Base-by-base conservation (phyloP, 1,284 basidiomycete genomes). In the Malassezia slooffiae region DNA sequence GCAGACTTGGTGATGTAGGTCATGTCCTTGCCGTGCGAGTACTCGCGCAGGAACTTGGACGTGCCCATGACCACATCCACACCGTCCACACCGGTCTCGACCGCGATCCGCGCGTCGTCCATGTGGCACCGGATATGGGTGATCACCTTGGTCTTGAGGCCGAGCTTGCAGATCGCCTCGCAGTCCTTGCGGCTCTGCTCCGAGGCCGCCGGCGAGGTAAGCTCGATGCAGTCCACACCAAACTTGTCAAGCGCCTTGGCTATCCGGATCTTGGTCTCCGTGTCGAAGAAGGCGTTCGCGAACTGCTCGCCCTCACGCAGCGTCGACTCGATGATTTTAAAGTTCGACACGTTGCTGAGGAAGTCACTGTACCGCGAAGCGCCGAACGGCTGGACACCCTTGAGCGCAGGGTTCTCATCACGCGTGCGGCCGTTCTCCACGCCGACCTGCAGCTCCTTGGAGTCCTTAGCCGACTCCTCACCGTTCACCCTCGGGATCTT, bases 1-100 rank as follows among this genome's bases (percentile, higher is more conserved):
- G 91, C 72, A 39, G 69, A 85, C 79, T 95, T 96, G 77, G 93
- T 95, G 75, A 99, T 97, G 76, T 96, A 99, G 41, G 88, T 77
- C 87, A 99, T 99, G 73, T 97, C 93, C 80, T 97, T 99, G 66
- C 93, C 93, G 73, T 99, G 93, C 33, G 91, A 96, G 78, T 91
- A 96, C 74, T 97, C 90, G 57, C 93, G 84, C 45, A 99, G 80
- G 82, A 96, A 97, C 45, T 89, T 95, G 32, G 89, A 95, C 2
- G 93, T 97, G 41, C 93, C 93, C 63, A 99, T 97, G 71, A 97
- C 93, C 62, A 97, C 89, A 71, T 97, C 93, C 58, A 97, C 93
- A 72, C 93, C 93, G 70, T 97, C 90, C 38, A 97, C 91, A 51
- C 66, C 90, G 55, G 93, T 97, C 76, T 97, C 93, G 47, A 97